Evolutionary conservation across 306 rosid species (phyloP).

Genomic region (Fragaria iinumae): DNA sequence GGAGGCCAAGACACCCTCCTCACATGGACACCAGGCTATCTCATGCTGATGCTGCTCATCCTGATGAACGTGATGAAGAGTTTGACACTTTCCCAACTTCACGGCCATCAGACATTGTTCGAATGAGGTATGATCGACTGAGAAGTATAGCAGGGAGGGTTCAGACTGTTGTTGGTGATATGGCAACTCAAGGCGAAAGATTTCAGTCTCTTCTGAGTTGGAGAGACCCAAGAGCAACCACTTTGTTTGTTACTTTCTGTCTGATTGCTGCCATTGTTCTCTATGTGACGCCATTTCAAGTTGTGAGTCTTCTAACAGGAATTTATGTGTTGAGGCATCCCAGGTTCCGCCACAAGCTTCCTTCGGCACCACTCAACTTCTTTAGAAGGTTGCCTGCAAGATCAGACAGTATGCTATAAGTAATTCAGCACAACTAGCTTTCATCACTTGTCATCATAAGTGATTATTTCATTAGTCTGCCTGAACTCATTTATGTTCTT

Average conservation of each 20-base stretch:
- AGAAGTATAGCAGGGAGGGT: conserved; percentile 88
- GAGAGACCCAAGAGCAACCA: conserved; percentile 92
- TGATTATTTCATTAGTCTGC: conserved; percentile 5
- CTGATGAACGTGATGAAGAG: conserved; percentile 84
- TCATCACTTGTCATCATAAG: neutral
- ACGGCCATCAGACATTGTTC: conserved; percentile 44
- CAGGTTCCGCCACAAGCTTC: conserved; percentile 68
- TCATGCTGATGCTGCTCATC: conserved; percentile 76
- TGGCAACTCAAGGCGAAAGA: conserved; percentile 94
- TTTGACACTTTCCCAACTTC: conserved; percentile 86
- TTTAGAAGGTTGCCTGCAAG: conserved; percentile 85
- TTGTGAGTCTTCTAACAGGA: conserved; percentile 55
- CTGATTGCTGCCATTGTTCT: conserved; percentile 66
- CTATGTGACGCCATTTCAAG: conserved; percentile 85
- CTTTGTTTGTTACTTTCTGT: conserved; percentile 64
- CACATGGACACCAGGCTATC: conserved; percentile 87
- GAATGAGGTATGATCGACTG: conserved; percentile 82
- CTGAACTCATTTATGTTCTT: conserved; percentile 13
- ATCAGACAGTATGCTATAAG: conserved; percentile 77
- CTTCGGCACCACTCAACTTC: conserved; percentile 77
- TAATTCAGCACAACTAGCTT: neutral
- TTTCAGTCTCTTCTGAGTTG: conserved; percentile 74
- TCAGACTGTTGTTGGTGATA: conserved; percentile 75
- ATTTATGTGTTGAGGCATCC: conserved; percentile 75
- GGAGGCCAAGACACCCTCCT: conserved; percentile 85